These are phyloP conservation scores for Xerocomus alliaceus DNA, from an alignment of 1,284 basidiomycete genomes.

Conservation along the genomic window DNA sequence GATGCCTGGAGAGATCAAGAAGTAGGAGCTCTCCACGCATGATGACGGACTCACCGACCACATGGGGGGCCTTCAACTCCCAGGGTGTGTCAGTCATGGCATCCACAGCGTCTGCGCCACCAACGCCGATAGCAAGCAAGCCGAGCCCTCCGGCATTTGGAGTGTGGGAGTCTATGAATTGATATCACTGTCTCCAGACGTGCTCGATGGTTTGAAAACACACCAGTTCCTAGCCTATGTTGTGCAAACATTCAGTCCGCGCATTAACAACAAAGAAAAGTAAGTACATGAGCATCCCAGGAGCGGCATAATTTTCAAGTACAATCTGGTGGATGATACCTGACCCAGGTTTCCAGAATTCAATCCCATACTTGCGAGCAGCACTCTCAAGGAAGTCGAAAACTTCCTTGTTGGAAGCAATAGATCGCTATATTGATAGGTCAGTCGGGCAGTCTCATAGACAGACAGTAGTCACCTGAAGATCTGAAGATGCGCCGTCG, in stretches of 20 bases:
- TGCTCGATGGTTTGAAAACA: constrained; percentile 10
- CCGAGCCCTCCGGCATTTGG: constrained; percentile 98
- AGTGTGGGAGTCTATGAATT: constrained; percentile 87
- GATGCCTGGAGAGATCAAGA: constrained; percentile 54
- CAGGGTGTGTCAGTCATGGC: constrained; percentile 98
- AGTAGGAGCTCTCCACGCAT: neutral
- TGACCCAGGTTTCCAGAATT: constrained; percentile 95
- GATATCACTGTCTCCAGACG: constrained; percentile 6
- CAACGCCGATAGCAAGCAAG: constrained; percentile 98
- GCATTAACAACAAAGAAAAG: constrained; percentile 2
- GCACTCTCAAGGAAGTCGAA: constrained; percentile 98
- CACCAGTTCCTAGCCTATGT: constrained; percentile 77
- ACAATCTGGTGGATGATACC: constrained; percentile 99
- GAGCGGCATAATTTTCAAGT: constrained; percentile 95
- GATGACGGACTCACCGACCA: constrained; percentile 66
- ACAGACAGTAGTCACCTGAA: constrained; percentile 61
- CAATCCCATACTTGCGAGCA: constrained; percentile 91
- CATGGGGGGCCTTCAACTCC: constrained; percentile 95
- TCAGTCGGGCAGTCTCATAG: constrained; percentile 6
- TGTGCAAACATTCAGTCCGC: constrained; percentile 20
- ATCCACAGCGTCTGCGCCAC: constrained; percentile 98
- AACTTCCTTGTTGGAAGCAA: constrained; percentile 92
- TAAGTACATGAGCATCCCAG: constrained; percentile 81
- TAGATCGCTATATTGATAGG: constrained; percentile 65
- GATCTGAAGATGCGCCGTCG: constrained; percentile 82